Conservation (phyloP, 1,284 basidiomycete genomes). For the Peniophora sp. region DNA sequence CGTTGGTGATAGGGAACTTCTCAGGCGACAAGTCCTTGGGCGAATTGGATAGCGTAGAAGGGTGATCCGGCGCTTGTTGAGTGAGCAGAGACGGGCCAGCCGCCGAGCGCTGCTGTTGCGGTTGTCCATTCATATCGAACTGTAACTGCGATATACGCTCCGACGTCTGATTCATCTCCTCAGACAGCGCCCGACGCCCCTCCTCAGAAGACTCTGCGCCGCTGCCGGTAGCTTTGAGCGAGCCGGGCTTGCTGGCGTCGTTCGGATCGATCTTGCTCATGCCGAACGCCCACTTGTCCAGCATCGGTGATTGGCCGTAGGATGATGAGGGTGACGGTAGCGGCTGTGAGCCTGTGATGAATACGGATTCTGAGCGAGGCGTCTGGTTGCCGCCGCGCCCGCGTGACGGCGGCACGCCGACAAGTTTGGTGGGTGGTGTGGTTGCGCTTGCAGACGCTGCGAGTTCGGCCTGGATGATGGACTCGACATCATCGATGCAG, state of each 20-base stretch:
- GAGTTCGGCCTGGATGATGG: slow-evolving; percentile 85
- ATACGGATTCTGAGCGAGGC: slow-evolving; percentile 80
- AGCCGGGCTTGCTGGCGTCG: slow-evolving; percentile 9
- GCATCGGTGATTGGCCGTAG: slow-evolving; percentile 67
- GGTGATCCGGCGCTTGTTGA: slow-evolving; percentile 54
- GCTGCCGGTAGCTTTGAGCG: slow-evolving; percentile 11
- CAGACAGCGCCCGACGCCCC: slow-evolving; percentile 11
- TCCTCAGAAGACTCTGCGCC: slow-evolving; percentile 12
- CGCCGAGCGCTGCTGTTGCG: slow-evolving; percentile 21
- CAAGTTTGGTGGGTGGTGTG: slow-evolving; percentile 66
- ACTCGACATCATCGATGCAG: slow-evolving; percentile 95
- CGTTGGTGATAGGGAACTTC: slow-evolving; percentile 6
- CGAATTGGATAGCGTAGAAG: slow-evolving; percentile 23
- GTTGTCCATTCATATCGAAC: slow-evolving; percentile 34
- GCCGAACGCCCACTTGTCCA: slow-evolving; percentile 88
- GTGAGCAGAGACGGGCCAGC: slow-evolving; percentile 76
- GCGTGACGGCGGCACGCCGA: slow-evolving; percentile 92
- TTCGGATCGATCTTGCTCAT: slow-evolving; percentile 73
- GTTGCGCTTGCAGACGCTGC: slow-evolving; percentile 37
- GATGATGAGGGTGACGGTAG: slow-evolving; percentile 76
- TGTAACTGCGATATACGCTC: slow-evolving; percentile 64
- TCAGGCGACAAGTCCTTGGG: slow-evolving; percentile 30
- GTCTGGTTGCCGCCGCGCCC: slow-evolving; percentile 97
- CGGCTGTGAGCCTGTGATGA: slow-evolving; percentile 93
- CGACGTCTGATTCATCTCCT: slow-evolving; percentile 35